Evolutionary conservation across 2,329 filamentous ascomycete genomes (phyloP), one percentile per base, ranked within the genome.

Genomic region (Trichoderma sp.): DNA sequence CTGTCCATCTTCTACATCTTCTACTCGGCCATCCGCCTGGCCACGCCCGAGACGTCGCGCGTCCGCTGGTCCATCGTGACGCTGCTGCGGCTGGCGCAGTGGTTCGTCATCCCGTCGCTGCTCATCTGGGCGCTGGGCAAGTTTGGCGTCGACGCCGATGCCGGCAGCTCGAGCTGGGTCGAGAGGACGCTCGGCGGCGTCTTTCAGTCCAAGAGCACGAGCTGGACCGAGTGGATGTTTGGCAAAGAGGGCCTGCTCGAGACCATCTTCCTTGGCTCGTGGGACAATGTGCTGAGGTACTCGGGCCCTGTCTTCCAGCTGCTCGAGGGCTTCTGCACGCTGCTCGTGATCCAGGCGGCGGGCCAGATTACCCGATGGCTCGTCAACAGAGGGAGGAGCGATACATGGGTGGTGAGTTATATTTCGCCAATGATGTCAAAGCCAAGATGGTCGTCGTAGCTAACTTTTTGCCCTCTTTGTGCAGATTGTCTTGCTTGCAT

Each of bases 81-180:
- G 74, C 75, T 91, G 55, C 85, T 97, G 68, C 89, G 91, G 52
- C 85, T 90, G 71, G 88, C 91, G 71, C 96, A 98, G 84, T 97
- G 92, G 90, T 80, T 97, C 70, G 85, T 97, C 70, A 90, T 98
- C 69, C 94, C 94, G 3, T 85, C 88, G 26, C 85, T 99, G 72
- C 85, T 98, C 76, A 97, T 99, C 77, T 98, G 95, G 94, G 92
- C 94, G 39, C 84, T 99, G 77, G 95, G 96, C 80, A 93, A 96
- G 75, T 98, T 98, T 80, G 96, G 94, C 59, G 91, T 97, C 74
- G 95, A 98, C 77, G 91, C 97, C 74, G 95, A 98, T 76, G 87
- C 90, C n/a, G 91, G 89, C 72, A 87, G 80, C 74, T 87, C 86
- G 72, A 90, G 89, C 75, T 97, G 94, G 94, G 91, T 96, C 16